A percentile compares a stretch with the other conserved stretches of the same genome.
Evolutionary conservation across 371 early-diverging fungal species (phyloP).

Genomic region (Syncephalastrum racemosum): DNA sequence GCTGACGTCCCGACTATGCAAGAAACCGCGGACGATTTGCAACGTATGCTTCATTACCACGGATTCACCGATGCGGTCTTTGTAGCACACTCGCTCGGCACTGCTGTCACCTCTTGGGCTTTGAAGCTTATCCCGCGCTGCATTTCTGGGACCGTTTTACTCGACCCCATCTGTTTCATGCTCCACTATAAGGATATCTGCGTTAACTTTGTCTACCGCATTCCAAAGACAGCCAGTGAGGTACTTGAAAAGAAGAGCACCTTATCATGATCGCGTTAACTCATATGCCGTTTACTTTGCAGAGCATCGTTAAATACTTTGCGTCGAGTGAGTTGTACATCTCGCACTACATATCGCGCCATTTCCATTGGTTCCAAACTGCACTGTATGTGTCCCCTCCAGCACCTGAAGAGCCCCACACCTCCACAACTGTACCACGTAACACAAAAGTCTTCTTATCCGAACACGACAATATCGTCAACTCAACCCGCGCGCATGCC

Average conservation of each 20-base stretch:
- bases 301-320: slow-evolving; percentile 62
- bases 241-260: slow-evolving; percentile 10
- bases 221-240: slow-evolving; percentile 62
- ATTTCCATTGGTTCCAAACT: slow-evolving; percentile 68
- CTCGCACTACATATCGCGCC: slow-evolving; percentile 63
- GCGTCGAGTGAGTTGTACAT: slow-evolving; percentile 70
- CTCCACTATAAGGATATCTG: slow-evolving; percentile 66
- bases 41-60: slow-evolving; percentile 58
- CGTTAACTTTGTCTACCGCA: slow-evolving; percentile 67
- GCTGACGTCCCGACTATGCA: slow-evolving; percentile 63
- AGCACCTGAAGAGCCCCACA: slow-evolving; percentile 16
- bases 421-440: slow-evolving; percentile 25
- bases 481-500: slow-evolving; percentile 39
- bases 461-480: slow-evolving; percentile 52
- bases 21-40: slow-evolving; percentile 60
- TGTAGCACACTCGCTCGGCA: slow-evolving; percentile 73
- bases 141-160: slow-evolving; percentile 54
- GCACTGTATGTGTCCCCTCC: slow-evolving; percentile 45
- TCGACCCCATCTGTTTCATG: slow-evolving; percentile 74
- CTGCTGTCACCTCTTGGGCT: slow-evolving; percentile 54
- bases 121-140: slow-evolving; percentile 41
- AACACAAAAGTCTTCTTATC: slow-evolving; percentile 45
- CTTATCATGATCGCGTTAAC: neutral
- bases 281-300: neutral
- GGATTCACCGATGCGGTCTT: slow-evolving; percentile 60